Evolutionary conservation across 345 rosid species (phyloP).

Genomic region (Erodium maritimum): DNA sequence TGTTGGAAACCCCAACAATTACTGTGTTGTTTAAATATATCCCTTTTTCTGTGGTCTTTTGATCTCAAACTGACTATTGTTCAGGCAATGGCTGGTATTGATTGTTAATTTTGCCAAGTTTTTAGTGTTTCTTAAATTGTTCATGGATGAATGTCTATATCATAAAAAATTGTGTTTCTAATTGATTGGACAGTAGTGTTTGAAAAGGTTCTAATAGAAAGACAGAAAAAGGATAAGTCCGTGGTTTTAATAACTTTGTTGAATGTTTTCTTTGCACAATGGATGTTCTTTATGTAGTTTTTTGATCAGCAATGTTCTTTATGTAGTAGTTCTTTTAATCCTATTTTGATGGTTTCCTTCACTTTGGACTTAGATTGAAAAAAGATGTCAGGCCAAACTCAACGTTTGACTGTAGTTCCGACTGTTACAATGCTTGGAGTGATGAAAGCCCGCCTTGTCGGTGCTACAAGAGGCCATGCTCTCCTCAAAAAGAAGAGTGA

Average conservation of each 20-base stretch:
- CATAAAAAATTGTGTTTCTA: too few relatives aligned
- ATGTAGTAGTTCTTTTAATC: not conserved
- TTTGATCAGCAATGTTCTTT: not conserved
- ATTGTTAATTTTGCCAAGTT: not conserved
- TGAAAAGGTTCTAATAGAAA: not conserved
- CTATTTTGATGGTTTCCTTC: not conserved
- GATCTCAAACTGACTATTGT: not conserved
- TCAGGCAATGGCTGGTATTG: not conserved
- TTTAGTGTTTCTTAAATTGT: too few relatives aligned
- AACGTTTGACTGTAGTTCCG: conserved; percentile 82
- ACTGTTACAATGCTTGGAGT: conserved; percentile 73
- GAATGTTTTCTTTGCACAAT: too few relatives aligned
- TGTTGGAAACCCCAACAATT: not conserved
- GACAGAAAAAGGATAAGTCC: not conserved
- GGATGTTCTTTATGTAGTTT: too few relatives aligned
- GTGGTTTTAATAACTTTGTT: not conserved
- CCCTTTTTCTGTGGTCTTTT: not conserved
- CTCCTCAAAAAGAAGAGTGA: conserved; percentile 96
- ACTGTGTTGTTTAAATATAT: too few relatives aligned
- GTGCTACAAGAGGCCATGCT: conserved; percentile 93
- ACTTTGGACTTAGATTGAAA: conserved; percentile 4
- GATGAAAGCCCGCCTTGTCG: conserved; percentile 72
- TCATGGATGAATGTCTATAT: not conserved
- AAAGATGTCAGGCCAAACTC: conserved; percentile 68
- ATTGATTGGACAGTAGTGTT: not conserved